Conservation (phyloP, 306 rosid genomes). For the Cicer yamashitae region DNA sequence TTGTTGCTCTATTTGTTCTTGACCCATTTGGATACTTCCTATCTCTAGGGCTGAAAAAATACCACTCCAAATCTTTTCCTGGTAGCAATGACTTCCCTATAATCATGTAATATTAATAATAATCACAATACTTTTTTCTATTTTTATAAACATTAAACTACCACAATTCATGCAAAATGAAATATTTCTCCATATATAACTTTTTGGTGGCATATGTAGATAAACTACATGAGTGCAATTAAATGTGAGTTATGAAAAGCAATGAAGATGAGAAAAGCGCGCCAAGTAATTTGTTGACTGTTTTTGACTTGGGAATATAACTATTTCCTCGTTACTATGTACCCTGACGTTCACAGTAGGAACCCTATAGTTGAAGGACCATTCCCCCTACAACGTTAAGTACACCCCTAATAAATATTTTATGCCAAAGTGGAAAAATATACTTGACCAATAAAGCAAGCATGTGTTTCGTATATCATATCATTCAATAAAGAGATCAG, state of each 20-base stretch:
- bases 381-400: slow-evolving; percentile 41
- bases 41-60: slow-evolving; percentile 91
- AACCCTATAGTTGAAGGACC: slow-evolving; percentile 51
- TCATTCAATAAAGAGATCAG: slow-evolving; percentile 25
- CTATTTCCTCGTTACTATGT: slow-evolving; percentile 40
- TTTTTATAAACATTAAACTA: too few species aligned
- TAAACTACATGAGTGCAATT: too few species aligned
- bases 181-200: too few species aligned
- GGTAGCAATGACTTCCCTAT: slow-evolving; percentile 93
- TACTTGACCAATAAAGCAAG: slow-evolving; percentile 61
- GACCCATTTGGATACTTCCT: slow-evolving; percentile 97
- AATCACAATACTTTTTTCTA: neutral
- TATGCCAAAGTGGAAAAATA: slow-evolving; percentile 43
- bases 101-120: neutral
- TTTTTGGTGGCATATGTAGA: too few species aligned
- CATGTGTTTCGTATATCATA: slow-evolving; percentile 32
- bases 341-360: slow-evolving; percentile 60
- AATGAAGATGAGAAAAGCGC: too few species aligned
- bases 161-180: too few species aligned
- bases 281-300: slow-evolving; percentile 32
- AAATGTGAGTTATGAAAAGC: too few species aligned
- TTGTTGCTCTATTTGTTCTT: slow-evolving; percentile 92
- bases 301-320: slow-evolving; percentile 63
- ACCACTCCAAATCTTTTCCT: slow-evolving; percentile 98
- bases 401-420: slow-evolving; percentile 36